Conservation (phyloP, 805 yeast species). For the Kazachstania kunashirensis region DNA sequence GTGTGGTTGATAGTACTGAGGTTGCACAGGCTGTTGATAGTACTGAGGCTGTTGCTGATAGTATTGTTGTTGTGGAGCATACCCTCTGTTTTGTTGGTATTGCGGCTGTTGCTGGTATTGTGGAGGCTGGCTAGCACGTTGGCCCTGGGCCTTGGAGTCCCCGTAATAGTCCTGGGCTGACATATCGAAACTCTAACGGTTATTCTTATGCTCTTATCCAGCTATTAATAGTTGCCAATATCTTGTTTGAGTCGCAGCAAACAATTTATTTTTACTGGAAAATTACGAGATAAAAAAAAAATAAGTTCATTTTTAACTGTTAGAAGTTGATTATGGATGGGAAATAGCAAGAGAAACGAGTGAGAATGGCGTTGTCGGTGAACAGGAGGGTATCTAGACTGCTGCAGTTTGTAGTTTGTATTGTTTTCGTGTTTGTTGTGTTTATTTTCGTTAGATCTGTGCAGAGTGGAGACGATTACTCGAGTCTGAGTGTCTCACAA, state of each 20-base stretch:
- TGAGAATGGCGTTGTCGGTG: not conserved
- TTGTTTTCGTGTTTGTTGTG: not conserved
- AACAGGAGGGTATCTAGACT: not conserved
- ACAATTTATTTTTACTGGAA: too few relatives aligned
- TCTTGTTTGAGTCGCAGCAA: not conserved
- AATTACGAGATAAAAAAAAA: too few relatives aligned
- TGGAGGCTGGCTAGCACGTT: not conserved
- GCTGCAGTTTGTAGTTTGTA: not conserved
- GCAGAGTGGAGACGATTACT: not conserved
- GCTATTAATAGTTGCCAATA: too few relatives aligned
- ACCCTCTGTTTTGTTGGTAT: conserved; percentile 8
- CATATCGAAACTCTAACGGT: too few relatives aligned
- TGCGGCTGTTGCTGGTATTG: conserved; percentile 7
- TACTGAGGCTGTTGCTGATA: conserved; percentile 33
- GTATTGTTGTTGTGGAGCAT: conserved; percentile 28
- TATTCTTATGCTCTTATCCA: too few relatives aligned
- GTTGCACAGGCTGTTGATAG: conserved; percentile 30
- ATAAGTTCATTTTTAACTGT: too few relatives aligned
- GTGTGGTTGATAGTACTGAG: conserved; percentile 39
- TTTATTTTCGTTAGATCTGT: not conserved
- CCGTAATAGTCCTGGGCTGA: conserved; percentile 24
- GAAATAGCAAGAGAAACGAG: not conserved
- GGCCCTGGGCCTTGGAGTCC: conserved; percentile 5
- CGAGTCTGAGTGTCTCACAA: conserved; percentile 1
- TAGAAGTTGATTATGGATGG: too few relatives aligned